Evolutionary conservation across 257 asterid genomes (phyloP).

Genomic region (Solanum habrochaites): DNA sequence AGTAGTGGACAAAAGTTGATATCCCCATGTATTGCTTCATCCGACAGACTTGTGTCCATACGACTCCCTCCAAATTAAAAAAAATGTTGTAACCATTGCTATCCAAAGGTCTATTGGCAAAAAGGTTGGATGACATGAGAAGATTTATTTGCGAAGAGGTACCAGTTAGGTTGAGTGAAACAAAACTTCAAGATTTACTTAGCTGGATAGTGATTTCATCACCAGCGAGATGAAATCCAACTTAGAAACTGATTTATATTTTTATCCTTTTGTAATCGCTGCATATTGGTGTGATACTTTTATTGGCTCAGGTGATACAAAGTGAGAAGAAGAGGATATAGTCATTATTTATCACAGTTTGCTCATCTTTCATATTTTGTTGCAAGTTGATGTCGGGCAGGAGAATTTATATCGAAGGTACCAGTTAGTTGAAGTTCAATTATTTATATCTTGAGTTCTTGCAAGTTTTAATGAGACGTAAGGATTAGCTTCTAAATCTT

Average conservation of each 20-base stretch:
- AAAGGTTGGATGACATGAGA: not conserved
- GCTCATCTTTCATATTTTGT: too few species aligned
- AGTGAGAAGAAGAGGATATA: not conserved
- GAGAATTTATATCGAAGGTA: not conserved
- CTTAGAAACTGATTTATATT: not conserved
- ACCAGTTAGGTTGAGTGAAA: not conserved
- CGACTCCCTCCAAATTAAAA: not conserved
- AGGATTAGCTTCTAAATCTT: not conserved
- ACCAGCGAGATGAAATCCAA: not conserved
- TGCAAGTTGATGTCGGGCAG: not conserved
- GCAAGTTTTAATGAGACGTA: not conserved
- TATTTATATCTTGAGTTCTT: not conserved
- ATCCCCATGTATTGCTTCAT: not conserved
- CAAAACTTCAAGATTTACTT: too few species aligned
- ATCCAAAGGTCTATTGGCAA: not conserved
- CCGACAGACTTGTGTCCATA: not conserved
- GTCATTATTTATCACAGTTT: not conserved
- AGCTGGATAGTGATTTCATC: too few species aligned
- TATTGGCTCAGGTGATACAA: not conserved
- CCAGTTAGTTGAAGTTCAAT: not conserved
- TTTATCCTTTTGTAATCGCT: not conserved
- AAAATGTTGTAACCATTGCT: not conserved
- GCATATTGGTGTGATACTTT: not conserved
- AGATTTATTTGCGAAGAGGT: not conserved
- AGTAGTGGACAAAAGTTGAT: not conserved